phyloP scores from a whole-genome alignment of 2,329 filamentous ascomycete genomes.

The Ophiocordyceps camponoti-leonardi region DNA sequence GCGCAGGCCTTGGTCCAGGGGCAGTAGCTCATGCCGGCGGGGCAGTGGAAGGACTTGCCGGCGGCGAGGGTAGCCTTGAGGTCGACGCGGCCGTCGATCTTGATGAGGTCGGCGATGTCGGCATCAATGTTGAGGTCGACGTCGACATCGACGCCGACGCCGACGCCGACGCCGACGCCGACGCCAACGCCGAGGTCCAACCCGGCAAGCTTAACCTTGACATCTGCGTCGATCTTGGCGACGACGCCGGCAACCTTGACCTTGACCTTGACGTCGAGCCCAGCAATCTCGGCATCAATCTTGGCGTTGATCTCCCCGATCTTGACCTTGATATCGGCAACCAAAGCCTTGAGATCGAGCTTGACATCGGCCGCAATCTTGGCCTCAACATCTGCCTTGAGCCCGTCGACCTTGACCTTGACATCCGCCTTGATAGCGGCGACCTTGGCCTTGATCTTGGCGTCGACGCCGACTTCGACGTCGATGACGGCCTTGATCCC shows the following conservation, averaged over 20 bases:
- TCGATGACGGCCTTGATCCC: not conserved
- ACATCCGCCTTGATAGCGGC: not conserved
- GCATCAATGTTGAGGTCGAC: conserved; percentile 1
- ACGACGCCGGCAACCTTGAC: not conserved
- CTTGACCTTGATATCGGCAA: not conserved
- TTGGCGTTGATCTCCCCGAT: not conserved
- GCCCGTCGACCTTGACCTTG: not conserved
- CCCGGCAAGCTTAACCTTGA: not conserved
- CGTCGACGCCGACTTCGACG: not conserved
- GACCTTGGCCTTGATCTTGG: not conserved
- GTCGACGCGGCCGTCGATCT: conserved; percentile 4
- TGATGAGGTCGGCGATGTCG: conserved; percentile 3
- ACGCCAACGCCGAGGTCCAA: not conserved
- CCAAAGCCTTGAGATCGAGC: not conserved
- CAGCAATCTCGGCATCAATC: not conserved
- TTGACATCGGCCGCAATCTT: not conserved
- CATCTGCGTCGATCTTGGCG: conserved; percentile 13
- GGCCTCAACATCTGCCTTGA: not conserved
- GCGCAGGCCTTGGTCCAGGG: conserved; percentile 23
- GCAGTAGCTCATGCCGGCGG: conserved; percentile 17
- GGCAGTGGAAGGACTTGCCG: conserved; percentile 12
- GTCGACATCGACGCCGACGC: conserved; percentile 1
- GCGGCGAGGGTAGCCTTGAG: conserved; percentile 7
- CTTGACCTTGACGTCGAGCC: not conserved
- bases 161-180: not conserved